Base-by-base conservation (phyloP, 75 land plant species). In the Pinus taeda region DNA sequence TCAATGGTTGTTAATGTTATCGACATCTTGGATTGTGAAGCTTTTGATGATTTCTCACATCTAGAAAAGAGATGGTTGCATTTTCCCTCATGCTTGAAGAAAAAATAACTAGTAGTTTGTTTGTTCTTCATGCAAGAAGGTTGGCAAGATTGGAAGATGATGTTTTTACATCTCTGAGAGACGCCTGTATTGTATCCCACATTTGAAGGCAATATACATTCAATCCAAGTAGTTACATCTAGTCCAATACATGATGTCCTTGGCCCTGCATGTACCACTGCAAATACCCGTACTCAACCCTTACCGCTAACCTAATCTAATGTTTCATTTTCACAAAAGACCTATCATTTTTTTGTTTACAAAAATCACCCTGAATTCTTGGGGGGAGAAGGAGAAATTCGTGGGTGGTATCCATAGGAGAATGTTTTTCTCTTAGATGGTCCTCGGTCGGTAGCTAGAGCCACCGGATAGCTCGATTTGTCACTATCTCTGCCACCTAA, bases 181-280 rank as follows among this genome's bases (percentile, higher is more conserved):
- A 74, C 93, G 17, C 86, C 89, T 53, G 82, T 92, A 37, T 88
- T 95, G 13, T 90, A 92, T 61, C 98, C 98, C 0, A 82, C 88
- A 53, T 73, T 76, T 37, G 98, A 24, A 93, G 98, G n/a, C 58
- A 95, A 95, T 82, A 90, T 95, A 79, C 95, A 95, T 74, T 79
- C 90, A 55, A 92, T 95, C 72, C 88, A 86, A n/a, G 95, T 93
- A 33, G 75, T 85, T 56, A 90, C 94, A 21, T 82, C 98, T 2
- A 92, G 98, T 82, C 95, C 93, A 6, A 88, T 95, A 24, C 85
- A 92, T 30, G 98, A 95, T 72, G 93, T 95, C 7, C 86, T 95
- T 12, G 95, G 67, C 88, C 86, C 71, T 95, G 95, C 77, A 84
- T 88, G 12, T 95, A 95, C 74, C 92, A 90, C 73, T 56, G 77